phyloP scores from a whole-genome alignment of 371 early-diverging fungal genomes.

The Apophysomyces elegans region DNA sequence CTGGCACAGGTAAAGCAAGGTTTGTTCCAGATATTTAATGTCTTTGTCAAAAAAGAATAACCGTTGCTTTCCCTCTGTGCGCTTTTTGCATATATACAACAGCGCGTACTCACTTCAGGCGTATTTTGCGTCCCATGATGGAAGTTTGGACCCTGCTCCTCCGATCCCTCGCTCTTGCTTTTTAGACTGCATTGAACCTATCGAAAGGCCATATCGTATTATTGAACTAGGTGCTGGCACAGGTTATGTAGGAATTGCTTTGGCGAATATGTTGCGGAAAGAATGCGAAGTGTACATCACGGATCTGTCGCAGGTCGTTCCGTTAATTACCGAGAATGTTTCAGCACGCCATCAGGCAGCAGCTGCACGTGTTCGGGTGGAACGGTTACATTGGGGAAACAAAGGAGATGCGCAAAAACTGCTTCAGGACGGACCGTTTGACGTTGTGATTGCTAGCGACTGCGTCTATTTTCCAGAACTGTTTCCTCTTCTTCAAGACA shows the following conservation, averaged over 20 bases:
- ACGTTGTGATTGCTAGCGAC: constrained; percentile 59
- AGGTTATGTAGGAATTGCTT: constrained; percentile 60
- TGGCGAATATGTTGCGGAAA: constrained; percentile 45
- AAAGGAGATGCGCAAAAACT: constrained; percentile 31
- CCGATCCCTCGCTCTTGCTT: constrained; percentile 34
- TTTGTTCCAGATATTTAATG: background rate
- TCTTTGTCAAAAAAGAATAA: background rate
- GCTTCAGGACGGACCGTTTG: constrained; percentile 38
- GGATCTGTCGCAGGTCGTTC: constrained; percentile 59
- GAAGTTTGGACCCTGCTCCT: constrained; percentile 23
- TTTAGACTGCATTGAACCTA: constrained; percentile 1
- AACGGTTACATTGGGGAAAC: constrained; percentile 62
- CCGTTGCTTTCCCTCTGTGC: background rate
- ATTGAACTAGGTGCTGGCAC: constrained; percentile 61
- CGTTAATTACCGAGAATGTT: constrained; percentile 56
- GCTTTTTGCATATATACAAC: constrained; percentile 10
- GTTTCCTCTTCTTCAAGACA: constrained; percentile 50
- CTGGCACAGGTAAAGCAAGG: constrained; percentile 46
- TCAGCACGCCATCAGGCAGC: constrained; percentile 15
- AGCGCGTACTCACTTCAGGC: constrained; percentile 54
- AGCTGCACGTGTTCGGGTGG: constrained; percentile 34
- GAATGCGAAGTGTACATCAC: constrained; percentile 54
- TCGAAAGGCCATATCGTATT: constrained; percentile 33
- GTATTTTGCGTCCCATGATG: constrained; percentile 34
- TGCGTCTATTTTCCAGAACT: constrained; percentile 65